Percentiles rank a stretch among this genome's conserved stretches.
Conservation (phyloP, 2,329 filamentous ascomycete species). For the Epichloe amarillans region DNA sequence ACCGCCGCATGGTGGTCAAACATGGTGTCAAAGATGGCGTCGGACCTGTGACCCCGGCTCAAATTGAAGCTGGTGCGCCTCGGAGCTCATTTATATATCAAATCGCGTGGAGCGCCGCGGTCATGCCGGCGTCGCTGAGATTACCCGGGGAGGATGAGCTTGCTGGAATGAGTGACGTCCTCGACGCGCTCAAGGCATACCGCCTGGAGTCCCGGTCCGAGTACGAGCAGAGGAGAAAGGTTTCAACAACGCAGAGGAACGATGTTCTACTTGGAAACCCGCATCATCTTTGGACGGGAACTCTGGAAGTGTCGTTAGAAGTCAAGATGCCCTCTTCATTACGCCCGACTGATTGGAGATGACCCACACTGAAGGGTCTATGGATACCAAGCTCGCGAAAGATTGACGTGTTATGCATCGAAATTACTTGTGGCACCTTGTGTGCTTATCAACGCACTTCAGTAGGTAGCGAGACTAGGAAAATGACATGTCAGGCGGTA, state of each 20-base stretch:
- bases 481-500: too few species aligned
- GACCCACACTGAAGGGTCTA: not conserved
- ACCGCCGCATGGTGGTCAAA: constrained; percentile 31
- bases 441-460: too few species aligned
- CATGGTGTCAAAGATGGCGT: constrained; percentile 22
- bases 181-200: constrained; percentile 27
- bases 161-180: constrained; percentile 29
- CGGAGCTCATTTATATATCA: constrained; percentile 31
- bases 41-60: constrained; percentile 34
- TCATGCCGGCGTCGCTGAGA: constrained; percentile 21
- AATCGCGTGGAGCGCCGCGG: constrained; percentile 38
- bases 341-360: not conserved
- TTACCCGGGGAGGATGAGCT: constrained; percentile 19
- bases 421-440: not conserved
- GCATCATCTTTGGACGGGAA: constrained; percentile 27
- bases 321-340: not conserved
- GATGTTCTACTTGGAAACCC: constrained; percentile 10
- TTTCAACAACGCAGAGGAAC: constrained; percentile 5
- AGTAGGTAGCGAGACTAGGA: too few species aligned
- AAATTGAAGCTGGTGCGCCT: constrained; percentile 37
- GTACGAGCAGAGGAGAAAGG: constrained; percentile 11
- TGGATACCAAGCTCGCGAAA: too few species aligned
- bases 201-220: constrained; percentile 20
- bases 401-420: too few species aligned
- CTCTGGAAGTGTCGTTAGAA: constrained; percentile 20